A percentile compares a stretch with the other conserved stretches of the same genome.
These are phyloP conservation scores for Salisapilia sapeloensis DNA, from an alignment of 352 stramenopile species.

Conservation along the genomic window DNA sequence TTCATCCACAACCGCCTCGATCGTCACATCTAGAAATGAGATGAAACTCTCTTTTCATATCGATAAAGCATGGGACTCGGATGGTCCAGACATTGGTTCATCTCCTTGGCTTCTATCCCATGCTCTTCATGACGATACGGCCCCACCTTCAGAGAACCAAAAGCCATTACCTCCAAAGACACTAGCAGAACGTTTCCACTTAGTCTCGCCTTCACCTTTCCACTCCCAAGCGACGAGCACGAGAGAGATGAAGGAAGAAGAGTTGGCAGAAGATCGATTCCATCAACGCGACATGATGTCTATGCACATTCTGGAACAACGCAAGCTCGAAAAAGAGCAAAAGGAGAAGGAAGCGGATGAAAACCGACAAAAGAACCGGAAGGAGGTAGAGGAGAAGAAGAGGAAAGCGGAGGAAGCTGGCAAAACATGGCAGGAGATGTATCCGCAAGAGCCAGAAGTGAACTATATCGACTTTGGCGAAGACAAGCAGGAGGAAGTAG, in stretches of 20 bases:
- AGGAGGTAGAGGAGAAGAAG: constrained; percentile 35
- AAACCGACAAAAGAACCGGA: constrained; percentile 21
- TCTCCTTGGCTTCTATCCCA: constrained; percentile 44
- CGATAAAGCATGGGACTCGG: constrained; percentile 31
- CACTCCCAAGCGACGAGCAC: background rate
- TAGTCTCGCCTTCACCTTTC: constrained; percentile 7
- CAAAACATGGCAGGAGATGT: constrained; percentile 70
- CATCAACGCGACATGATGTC: constrained; percentile 75
- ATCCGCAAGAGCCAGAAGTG: constrained; percentile 51
- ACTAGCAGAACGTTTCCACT: constrained; percentile 52
- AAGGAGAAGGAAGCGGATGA: constrained; percentile 35
- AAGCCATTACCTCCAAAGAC: constrained; percentile 15
- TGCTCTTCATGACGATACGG: constrained; percentile 19
- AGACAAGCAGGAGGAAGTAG: constrained; percentile 5
- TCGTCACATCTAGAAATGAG: constrained; percentile 13
- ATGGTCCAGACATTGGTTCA: constrained; percentile 29
- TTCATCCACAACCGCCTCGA: constrained; percentile 11
- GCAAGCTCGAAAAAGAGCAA: constrained; percentile 30
- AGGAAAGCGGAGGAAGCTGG: constrained; percentile 24
- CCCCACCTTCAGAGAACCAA: constrained; percentile 1
- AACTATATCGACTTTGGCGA: constrained; percentile 54
- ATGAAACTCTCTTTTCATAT: constrained; percentile 19
- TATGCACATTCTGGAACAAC: constrained; percentile 73
- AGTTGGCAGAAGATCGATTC: constrained; percentile 63
- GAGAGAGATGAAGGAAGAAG: constrained; percentile 8